phyloP scores from a whole-genome alignment of 2,329 filamentous ascomycete species.

The Elsinoe ampelina region DNA sequence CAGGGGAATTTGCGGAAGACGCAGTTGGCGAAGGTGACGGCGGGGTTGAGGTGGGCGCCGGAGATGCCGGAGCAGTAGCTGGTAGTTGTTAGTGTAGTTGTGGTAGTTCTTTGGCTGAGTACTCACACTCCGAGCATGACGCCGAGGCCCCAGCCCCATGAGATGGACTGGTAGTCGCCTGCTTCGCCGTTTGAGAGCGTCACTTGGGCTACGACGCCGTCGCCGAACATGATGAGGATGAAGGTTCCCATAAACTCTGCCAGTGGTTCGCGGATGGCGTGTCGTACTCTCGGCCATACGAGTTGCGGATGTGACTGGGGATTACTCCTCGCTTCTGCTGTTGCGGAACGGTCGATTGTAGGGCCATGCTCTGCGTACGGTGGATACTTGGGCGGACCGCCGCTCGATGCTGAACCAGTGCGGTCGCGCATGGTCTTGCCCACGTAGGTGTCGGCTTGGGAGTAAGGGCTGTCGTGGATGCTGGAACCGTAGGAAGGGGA shows the following conservation, averaged over 20 bases:
- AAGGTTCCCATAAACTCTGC: slow-evolving; percentile 62
- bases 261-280: slow-evolving; percentile 48
- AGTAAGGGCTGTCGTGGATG: slow-evolving; percentile 9
- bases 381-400: slow-evolving; percentile 3
- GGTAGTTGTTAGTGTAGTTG: slow-evolving; percentile 56
- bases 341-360: slow-evolving; percentile 23
- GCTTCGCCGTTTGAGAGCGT: slow-evolving; percentile 44
- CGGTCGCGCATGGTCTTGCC: slow-evolving; percentile 14
- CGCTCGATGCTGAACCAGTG: slow-evolving; percentile 7
- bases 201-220: slow-evolving; percentile 63
- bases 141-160: slow-evolving; percentile 31
- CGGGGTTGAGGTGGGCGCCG: slow-evolving; percentile 57
- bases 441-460: slow-evolving; percentile 12
- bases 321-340: slow-evolving; percentile 18
- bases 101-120: too few relatives aligned
- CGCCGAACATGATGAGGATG: slow-evolving; percentile 58
- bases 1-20: slow-evolving; percentile 60
- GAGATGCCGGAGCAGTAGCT: slow-evolving; percentile 59
- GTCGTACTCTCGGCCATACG: slow-evolving; percentile 47
- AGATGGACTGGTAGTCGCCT: slow-evolving; percentile 45
- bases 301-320: slow-evolving; percentile 26
- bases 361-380: slow-evolving; percentile 20
- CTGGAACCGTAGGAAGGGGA: background rate
- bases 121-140: slow-evolving; percentile 35
- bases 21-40: slow-evolving; percentile 62